phyloP scores from a whole-genome alignment of 495 filamentous ascomycete species.

The Aspergillus ellipticus region DNA sequence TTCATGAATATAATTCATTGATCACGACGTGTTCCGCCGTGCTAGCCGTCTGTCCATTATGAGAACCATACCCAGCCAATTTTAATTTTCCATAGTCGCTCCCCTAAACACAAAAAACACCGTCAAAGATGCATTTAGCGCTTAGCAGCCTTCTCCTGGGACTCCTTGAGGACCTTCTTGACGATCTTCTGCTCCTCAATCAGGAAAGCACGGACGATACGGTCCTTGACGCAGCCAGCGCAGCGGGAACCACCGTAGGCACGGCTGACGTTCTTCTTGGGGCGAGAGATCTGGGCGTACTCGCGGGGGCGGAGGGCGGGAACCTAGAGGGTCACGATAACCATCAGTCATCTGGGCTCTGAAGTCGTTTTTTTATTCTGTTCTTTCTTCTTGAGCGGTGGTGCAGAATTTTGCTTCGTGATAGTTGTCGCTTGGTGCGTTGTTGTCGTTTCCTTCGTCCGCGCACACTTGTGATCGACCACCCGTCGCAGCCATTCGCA shows the following conservation, averaged over 20 bases:
- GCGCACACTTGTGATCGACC: background rate
- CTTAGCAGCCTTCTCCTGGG: constrained; percentile 67
- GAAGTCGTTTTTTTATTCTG: background rate
- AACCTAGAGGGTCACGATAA: constrained; percentile 53
- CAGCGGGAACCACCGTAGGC: constrained; percentile 98
- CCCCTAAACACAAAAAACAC: constrained; percentile 41
- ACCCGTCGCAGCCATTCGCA: background rate
- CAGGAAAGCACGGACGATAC: constrained; percentile 93
- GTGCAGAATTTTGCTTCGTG: background rate
- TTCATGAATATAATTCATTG: constrained; percentile 21
- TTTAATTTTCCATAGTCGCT: constrained; percentile 41
- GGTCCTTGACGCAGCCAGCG: constrained; percentile 97
- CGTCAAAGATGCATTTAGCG: constrained; percentile 41
- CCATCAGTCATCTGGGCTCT: constrained; percentile 19
- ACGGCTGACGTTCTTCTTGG: constrained; percentile 98
- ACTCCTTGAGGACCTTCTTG: constrained; percentile 99
- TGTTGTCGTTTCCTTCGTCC: background rate
- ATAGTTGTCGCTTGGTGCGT: no score
- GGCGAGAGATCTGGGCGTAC: constrained; percentile 91
- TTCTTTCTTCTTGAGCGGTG: background rate
- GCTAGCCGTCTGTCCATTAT: constrained; percentile 24
- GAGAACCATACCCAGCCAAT: constrained; percentile 23
- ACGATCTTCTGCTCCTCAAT: constrained; percentile 99
- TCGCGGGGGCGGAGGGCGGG: constrained; percentile 96
- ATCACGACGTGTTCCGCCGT: constrained; percentile 14